Base-by-base conservation (phyloP, 2,329 filamentous ascomycete species). In the Penicillium sp. region DNA sequence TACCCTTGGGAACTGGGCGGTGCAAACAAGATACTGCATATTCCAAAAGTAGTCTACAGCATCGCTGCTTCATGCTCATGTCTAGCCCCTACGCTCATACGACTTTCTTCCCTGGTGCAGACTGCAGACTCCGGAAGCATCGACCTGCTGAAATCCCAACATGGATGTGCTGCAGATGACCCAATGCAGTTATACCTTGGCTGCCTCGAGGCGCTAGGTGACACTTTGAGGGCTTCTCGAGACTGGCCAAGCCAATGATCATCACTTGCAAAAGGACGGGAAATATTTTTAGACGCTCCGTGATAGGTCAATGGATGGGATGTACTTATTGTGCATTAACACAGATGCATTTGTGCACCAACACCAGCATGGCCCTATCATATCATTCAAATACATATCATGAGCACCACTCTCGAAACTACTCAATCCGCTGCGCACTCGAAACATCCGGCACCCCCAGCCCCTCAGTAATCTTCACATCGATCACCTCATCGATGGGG, bases 401-500 rank as follows among this genome's bases (percentile, higher is more conserved):
- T 21, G n/a, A n/a, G 34, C 34, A 23, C 20, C 23, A 12, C 18
- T 9, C 10, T 5, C 30, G 9, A 18, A 34, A 49, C 39, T 43
- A 60, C 33, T 62, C 50, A 47, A 63, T 59, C 20, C 53, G 51
- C 29, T 51, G 48, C 24, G 60, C 79, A 5, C 57, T 59, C 7
- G 66, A 67, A 13, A 68, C 58, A 52, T 67, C 62, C 7, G 76
- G 73, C 1, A 82, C 81, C 0, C 82, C 82, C 12, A 64, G 68
- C 0, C 82, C 83, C 58, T 83, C 77, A 0, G 82, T 78, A 2
- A 85, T 70, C 68, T 81, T 84, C 1, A 77, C 83, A 26, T 77
- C 72, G 3, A 86, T 68, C 32, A 86, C 66, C 49, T 79, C 78
- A 59, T 81, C 84, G 1, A 85, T 66, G 0, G 83, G 84, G 4